A percentile compares a stretch with the other conserved stretches of the same genome.
These are phyloP conservation scores for Plasmodium knowlesi DNA, from an alignment of 169 alveolate species.

Conservation along the genomic window DNA sequence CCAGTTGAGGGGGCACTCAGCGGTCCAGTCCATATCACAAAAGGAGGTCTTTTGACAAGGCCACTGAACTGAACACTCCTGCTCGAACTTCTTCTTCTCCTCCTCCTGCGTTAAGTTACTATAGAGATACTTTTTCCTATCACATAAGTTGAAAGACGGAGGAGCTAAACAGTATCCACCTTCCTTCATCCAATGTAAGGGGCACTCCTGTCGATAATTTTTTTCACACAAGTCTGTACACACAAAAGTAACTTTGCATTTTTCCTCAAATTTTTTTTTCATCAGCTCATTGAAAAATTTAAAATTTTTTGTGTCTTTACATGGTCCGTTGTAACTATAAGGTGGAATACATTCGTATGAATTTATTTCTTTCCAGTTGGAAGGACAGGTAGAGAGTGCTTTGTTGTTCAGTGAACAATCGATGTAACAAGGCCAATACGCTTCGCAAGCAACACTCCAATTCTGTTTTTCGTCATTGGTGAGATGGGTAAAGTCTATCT, in stretches of 20 bases:
- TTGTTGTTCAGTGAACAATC: conserved; percentile 11
- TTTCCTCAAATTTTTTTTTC: conserved; percentile 73
- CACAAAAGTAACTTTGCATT: conserved; percentile 55
- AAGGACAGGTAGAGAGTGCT: conserved; percentile 48
- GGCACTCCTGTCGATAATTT: conserved; percentile 64
- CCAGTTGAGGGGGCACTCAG: conserved; percentile 51
- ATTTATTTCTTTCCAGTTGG: conserved; percentile 47
- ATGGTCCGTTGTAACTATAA: conserved; percentile 56
- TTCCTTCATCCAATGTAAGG: conserved; percentile 47
- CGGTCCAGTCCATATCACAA: conserved; percentile 48
- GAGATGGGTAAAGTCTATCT: conserved; percentile 49
- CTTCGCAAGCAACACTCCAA: conserved; percentile 74
- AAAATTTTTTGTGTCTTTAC: conserved; percentile 42
- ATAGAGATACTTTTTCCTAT: conserved; percentile 29
- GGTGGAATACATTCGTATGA: conserved; percentile 50
- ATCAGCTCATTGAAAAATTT: conserved; percentile 30
- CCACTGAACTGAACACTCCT: conserved; percentile 60
- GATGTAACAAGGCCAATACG: conserved; percentile 73
- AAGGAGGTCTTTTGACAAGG: conserved; percentile 40
- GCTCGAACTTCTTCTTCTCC: conserved; percentile 46
- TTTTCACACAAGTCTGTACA: conserved; percentile 26
- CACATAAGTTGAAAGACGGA: conserved; percentile 22
- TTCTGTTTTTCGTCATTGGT: conserved; percentile 53
- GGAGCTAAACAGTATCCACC: conserved; percentile 74
- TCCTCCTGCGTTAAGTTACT: conserved; percentile 37